phyloP scores from a whole-genome alignment of 306 rosid genomes.

The Malus fusca region DNA sequence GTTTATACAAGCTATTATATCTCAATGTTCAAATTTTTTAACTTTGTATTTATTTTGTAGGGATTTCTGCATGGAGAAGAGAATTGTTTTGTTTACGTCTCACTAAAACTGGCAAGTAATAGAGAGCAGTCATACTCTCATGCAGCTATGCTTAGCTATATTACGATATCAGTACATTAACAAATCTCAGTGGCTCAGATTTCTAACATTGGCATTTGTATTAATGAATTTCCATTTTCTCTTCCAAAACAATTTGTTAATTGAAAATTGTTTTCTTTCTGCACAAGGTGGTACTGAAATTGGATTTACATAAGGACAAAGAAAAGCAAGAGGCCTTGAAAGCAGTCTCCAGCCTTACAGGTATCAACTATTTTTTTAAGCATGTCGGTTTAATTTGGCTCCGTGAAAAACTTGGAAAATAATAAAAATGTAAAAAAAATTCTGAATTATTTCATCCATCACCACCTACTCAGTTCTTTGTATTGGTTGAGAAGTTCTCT shows the following conservation, averaged over 20 bases:
- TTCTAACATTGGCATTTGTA: not conserved
- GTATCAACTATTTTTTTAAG: not conserved
- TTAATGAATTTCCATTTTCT: too few relatives aligned
- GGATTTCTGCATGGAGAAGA: not conserved
- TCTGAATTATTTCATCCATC: too few relatives aligned
- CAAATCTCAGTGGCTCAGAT: not conserved
- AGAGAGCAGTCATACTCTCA: too few relatives aligned
- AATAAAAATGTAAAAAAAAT: too few relatives aligned
- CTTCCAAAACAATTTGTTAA: too few relatives aligned
- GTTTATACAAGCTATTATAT: not conserved
- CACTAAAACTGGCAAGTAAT: not conserved
- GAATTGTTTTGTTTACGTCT: not conserved
- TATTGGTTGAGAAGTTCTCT: too few relatives aligned
- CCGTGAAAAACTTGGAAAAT: too few relatives aligned
- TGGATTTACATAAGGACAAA: slow-evolving; percentile 58
- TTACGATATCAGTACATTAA: not conserved
- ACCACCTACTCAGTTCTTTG: too few relatives aligned
- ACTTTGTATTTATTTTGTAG: not conserved
- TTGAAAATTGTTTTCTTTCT: not conserved
- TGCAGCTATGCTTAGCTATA: not conserved
- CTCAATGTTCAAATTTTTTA: not conserved
- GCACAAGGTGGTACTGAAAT: slow-evolving; percentile 66
- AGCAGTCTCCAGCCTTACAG: slow-evolving; percentile 45
- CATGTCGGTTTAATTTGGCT: too few relatives aligned
- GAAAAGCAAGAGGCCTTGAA: slow-evolving; percentile 71